phyloP scores from a whole-genome alignment of 495 filamentous ascomycete species.

The Podospora bellae-mahoneyi region DNA sequence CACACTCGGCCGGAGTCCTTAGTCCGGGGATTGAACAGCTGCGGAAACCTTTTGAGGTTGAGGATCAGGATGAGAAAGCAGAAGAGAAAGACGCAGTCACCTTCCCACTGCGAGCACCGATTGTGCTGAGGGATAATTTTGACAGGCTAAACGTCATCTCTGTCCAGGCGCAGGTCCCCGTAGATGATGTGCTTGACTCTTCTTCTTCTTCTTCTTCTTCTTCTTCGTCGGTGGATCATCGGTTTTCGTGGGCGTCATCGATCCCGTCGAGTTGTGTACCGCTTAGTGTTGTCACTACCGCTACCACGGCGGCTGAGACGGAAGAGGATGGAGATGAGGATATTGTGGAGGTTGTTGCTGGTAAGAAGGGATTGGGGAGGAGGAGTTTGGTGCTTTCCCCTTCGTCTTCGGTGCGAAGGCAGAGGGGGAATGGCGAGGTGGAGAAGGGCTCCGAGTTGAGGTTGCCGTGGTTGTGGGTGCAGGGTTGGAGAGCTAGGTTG shows the following conservation, averaged over 20 bases:
- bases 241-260: not conserved
- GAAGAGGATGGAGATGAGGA: not conserved
- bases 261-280: not conserved
- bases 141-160: constrained; percentile 18
- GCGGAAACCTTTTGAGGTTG: not conserved
- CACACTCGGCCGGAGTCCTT: constrained; percentile 24
- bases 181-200: constrained; percentile 12
- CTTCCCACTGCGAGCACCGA: not conserved
- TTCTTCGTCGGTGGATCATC: not conserved
- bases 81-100: not conserved
- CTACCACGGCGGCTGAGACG: not conserved
- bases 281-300: not conserved
- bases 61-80: constrained; percentile 7
- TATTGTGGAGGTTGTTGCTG: not conserved
- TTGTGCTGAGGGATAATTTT: constrained; percentile 18
- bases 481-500: constrained; percentile 11
- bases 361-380: not conserved
- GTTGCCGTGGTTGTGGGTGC: constrained; percentile 12
- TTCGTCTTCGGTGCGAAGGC: not conserved
- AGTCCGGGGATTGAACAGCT: not conserved
- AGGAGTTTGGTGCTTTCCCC: not conserved
- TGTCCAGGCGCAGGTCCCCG: constrained; percentile 11
- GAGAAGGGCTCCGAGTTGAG: constrained; percentile 9
- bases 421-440: not conserved
- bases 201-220: not conserved